phyloP scores from a whole-genome alignment of 2,329 filamentous ascomycete species.

The Cytospora mali region DNA sequence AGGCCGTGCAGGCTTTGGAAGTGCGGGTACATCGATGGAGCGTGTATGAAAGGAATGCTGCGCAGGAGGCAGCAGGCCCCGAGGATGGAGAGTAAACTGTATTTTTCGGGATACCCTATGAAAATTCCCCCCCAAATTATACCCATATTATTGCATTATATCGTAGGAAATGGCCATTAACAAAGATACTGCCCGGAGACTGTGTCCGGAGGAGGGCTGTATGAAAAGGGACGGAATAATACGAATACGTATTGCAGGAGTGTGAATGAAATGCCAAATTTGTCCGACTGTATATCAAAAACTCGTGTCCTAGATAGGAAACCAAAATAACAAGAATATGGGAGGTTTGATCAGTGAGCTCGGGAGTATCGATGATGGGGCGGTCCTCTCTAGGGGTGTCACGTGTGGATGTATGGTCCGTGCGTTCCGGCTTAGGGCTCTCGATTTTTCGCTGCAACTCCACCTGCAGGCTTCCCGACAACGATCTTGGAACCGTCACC shows the following conservation, averaged over 20 bases:
- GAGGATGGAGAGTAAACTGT: neutral
- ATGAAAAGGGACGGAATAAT: neutral
- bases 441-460: slow-evolving; percentile 19
- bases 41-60: slow-evolving; percentile 31
- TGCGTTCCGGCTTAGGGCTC: slow-evolving; percentile 2
- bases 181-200: neutral
- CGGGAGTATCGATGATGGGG: neutral
- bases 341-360: neutral
- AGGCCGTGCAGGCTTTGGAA: slow-evolving; percentile 43
- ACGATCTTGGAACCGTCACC: slow-evolving; percentile 33
- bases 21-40: slow-evolving; percentile 41
- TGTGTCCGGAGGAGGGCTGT: neutral
- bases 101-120: neutral
- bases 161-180: neutral
- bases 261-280: too few relatives aligned
- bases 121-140: neutral
- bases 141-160: neutral
- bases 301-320: neutral
- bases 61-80: slow-evolving; percentile 10
- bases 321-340: neutral
- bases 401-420: slow-evolving; percentile 4
- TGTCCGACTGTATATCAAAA: neutral
- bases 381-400: slow-evolving; percentile 3
- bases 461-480: slow-evolving; percentile 42
- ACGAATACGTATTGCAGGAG: neutral